Percentiles rank a stretch among this genome's conserved stretches.
Evolutionary conservation across 2,329 filamentous ascomycete genomes (phyloP).

Genomic region (Cladosporium sp.): DNA sequence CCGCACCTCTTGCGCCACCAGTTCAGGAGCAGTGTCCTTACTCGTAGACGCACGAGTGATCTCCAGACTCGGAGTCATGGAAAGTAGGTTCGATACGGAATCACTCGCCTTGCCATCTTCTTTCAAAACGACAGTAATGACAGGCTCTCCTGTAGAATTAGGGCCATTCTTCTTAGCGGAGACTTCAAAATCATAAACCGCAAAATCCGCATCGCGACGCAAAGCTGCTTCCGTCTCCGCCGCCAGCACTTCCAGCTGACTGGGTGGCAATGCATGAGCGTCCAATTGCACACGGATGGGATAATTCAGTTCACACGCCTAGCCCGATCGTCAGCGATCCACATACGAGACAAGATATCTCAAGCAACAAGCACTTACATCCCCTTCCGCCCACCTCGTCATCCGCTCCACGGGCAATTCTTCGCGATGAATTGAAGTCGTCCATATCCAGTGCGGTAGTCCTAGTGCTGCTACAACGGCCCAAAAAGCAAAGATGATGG

Average conservation of each 20-base stretch:
- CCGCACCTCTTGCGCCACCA: constrained; percentile 73
- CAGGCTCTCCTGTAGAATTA: neutral
- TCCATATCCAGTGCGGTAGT: constrained; percentile 92
- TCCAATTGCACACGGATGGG: constrained; percentile 78
- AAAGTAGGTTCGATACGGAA: neutral
- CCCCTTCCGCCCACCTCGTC: constrained; percentile 87
- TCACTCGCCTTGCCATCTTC: neutral
- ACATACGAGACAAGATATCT: neutral
- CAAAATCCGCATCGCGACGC: constrained; percentile 82
- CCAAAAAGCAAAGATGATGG: constrained; percentile 88
- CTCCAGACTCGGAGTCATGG: constrained; percentile 5
- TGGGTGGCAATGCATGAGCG: constrained; percentile 59
- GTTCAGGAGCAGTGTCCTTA: constrained; percentile 65
- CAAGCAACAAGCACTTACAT: constrained; percentile 51
- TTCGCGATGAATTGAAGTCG: constrained; percentile 87
- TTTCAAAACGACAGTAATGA: neutral
- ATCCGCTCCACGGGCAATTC: constrained; percentile 78
- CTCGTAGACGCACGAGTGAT: constrained; percentile 21
- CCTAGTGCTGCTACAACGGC: constrained; percentile 76
- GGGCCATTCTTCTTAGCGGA: neutral
- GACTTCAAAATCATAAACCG: constrained; percentile 75
- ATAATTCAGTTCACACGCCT: constrained; percentile 86
- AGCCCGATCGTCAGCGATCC: constrained; percentile 2
- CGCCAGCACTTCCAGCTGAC: constrained; percentile 69
- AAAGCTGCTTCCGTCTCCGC: constrained; percentile 80